Evolutionary conservation across 257 asterid genomes (phyloP).

Genomic region (Solanum corneliomulleri): DNA sequence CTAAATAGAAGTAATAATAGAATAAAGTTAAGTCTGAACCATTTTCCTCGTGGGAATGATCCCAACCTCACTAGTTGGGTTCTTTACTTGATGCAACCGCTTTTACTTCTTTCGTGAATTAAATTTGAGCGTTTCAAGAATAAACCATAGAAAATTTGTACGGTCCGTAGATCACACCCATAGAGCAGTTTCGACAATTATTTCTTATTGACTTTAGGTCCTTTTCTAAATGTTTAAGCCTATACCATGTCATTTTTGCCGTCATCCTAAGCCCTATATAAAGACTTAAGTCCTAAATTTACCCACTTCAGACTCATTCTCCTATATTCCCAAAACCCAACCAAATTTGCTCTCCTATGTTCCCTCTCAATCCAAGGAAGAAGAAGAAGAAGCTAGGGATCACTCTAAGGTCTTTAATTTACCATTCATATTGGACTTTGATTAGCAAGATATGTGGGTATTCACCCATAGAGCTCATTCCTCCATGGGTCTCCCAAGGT

Average conservation of each 20-base stretch:
- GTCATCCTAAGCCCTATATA: background rate
- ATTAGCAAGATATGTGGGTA: too few relatives aligned
- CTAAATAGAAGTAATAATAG: too few relatives aligned
- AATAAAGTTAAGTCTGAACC: too few relatives aligned
- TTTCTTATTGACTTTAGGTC: background rate
- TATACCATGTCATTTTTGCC: background rate
- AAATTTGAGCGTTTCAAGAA: too few relatives aligned
- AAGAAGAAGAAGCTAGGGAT: background rate
- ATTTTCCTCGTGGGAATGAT: too few relatives aligned
- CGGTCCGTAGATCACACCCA: background rate
- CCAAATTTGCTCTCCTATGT: too few relatives aligned
- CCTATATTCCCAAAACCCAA: background rate
- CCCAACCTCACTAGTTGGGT: too few relatives aligned
- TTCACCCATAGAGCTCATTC: background rate
- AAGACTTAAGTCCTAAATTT: background rate
- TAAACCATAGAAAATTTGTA: too few relatives aligned
- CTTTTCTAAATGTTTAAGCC: background rate
- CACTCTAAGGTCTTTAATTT: background rate
- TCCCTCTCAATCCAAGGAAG: too few relatives aligned
- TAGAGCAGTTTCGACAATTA: background rate
- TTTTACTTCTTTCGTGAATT: too few relatives aligned
- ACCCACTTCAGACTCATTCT: background rate
- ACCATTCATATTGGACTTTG: too few relatives aligned
- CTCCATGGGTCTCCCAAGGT: background rate
- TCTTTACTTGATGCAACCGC: too few relatives aligned